Conservation (phyloP, 164 flowering plant genomes). For the Amborella trichopoda region DNA sequence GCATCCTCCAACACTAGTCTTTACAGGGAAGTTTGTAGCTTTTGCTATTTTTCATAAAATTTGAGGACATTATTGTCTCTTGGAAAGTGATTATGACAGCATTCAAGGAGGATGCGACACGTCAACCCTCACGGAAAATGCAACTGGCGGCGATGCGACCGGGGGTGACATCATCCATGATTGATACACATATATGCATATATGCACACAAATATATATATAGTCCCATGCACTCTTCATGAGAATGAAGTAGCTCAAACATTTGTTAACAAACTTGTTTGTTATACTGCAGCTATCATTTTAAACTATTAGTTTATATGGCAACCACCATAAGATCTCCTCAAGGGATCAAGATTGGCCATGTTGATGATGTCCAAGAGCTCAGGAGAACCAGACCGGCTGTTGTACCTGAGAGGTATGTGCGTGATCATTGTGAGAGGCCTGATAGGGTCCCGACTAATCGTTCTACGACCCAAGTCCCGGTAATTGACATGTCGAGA, state of each 20-base stretch:
- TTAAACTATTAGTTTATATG: constrained; percentile 22
- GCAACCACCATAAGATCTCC: constrained; percentile 36
- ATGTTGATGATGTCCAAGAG: constrained; percentile 76
- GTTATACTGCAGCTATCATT: neutral
- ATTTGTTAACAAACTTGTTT: neutral
- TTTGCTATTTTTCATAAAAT: too few species aligned
- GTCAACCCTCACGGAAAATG: too few species aligned
- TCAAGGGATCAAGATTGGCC: constrained; percentile 42
- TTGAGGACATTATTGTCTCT: too few species aligned
- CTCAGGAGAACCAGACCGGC: constrained; percentile 32
- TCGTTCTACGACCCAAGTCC: constrained; percentile 25
- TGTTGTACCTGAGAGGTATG: constrained; percentile 49
- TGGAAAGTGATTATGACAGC: too few species aligned
- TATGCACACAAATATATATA: constrained; percentile 1
- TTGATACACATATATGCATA: neutral
- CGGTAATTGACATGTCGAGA: constrained; percentile 53
- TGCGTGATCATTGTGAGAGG: constrained; percentile 50
- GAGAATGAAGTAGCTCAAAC: neutral
- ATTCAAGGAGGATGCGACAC: too few species aligned
- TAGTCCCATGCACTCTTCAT: neutral
- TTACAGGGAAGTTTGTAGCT: too few species aligned
- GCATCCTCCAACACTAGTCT: too few species aligned
- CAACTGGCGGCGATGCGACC: too few species aligned
- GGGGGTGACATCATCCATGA: too few species aligned
- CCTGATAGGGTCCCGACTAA: constrained; percentile 15